Percentiles rank a stretch among this genome's conserved stretches.
phyloP scores from a whole-genome alignment of 2,329 filamentous ascomycete species.

The Fusarium graminum region DNA sequence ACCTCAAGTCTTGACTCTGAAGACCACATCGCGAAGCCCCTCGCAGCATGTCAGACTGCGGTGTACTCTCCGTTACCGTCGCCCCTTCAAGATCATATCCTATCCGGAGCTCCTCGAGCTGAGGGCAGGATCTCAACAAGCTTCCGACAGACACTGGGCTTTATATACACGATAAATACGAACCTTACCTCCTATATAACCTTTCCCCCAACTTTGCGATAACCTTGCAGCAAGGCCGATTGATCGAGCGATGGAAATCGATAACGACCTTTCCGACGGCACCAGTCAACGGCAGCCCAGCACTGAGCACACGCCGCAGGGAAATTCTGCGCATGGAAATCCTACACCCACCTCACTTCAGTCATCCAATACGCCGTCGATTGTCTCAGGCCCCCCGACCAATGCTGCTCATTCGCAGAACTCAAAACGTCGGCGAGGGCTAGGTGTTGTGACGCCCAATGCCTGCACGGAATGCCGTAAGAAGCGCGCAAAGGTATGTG shows the following conservation, averaged over 20 bases:
- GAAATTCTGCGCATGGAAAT: constrained; percentile 44
- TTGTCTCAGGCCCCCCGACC: constrained; percentile 39
- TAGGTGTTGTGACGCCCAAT: constrained; percentile 70
- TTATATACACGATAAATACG: constrained; percentile 9
- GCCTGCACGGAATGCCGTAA: constrained; percentile 73
- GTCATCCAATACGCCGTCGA: constrained; percentile 48
- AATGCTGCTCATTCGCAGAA: constrained; percentile 47
- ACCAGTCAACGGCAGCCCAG: constrained; percentile 51
- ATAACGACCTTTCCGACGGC: constrained; percentile 49
- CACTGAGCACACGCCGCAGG: constrained; percentile 54
- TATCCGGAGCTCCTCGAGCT: constrained; percentile 36
- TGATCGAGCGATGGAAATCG: constrained; percentile 51
- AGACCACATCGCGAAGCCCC: constrained; percentile 24
- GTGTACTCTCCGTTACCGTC: constrained; percentile 33
- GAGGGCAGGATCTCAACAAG: constrained; percentile 29
- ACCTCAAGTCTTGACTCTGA: constrained; percentile 29
- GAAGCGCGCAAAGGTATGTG: constrained; percentile 69
- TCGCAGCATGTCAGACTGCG: constrained; percentile 49
- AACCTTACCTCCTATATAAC: constrained; percentile 1
- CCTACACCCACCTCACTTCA: constrained; percentile 50
- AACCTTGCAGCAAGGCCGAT: constrained; percentile 21
- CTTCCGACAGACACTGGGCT: constrained; percentile 12
- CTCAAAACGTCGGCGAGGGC: constrained; percentile 66
- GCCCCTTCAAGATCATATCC: constrained; percentile 39
- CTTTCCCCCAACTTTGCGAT: constrained; percentile 12